Conservation (phyloP, 306 rosid genomes). For the Fagus crenata region DNA sequence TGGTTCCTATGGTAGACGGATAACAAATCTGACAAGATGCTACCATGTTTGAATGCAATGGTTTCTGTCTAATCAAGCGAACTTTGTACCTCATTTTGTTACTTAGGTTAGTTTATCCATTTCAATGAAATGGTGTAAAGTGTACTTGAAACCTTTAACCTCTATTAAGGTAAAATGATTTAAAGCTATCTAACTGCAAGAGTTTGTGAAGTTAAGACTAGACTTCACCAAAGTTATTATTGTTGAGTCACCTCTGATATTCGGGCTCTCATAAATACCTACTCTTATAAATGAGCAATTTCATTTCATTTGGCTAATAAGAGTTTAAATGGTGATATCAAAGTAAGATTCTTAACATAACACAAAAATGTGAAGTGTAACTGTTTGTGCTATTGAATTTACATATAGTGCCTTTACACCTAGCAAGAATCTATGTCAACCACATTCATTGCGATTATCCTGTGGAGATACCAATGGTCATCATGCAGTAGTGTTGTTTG, state of each 20-base stretch:
- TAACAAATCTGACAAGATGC: neutral
- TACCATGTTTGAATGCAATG: neutral
- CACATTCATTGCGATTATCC: slow-evolving; percentile 9
- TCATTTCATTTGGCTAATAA: neutral
- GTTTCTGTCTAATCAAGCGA: neutral
- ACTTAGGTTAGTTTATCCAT: neutral
- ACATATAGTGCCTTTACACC: neutral
- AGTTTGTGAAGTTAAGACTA: neutral
- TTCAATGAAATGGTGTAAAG: neutral
- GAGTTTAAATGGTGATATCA: neutral
- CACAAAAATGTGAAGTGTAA: neutral
- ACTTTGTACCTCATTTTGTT: neutral
- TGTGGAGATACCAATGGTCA: slow-evolving; percentile 7
- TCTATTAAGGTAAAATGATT: neutral
- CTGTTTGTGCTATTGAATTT: neutral
- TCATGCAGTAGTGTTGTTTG: slow-evolving; percentile 4
- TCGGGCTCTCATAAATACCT: neutral
- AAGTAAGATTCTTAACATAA: neutral
- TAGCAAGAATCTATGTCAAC: neutral
- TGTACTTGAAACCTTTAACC: neutral
- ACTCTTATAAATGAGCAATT: neutral
- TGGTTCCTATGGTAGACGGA: neutral
- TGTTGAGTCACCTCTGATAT: neutral
- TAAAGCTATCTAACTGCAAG: neutral
- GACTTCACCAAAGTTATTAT: neutral